Evolutionary conservation across 768 basidiomycete genomes (phyloP), one percentile per base, ranked within the genome.

Genomic region (Amanita phalloides): DNA sequence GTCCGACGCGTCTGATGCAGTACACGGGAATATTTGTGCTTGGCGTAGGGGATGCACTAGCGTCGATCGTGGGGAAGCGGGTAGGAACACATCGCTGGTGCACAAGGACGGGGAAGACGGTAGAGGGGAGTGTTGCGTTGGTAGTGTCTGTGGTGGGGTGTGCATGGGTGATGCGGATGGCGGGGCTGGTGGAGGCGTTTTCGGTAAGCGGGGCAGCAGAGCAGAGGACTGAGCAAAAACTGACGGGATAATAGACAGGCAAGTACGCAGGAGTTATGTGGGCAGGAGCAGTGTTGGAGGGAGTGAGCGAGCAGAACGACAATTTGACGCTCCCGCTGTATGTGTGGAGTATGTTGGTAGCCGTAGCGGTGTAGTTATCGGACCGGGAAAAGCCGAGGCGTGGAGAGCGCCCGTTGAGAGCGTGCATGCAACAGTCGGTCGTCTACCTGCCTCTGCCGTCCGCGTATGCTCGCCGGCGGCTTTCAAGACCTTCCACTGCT

Each of bases 311-410:
- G 62, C 96, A 99, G 69, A 98, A 98, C 67, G 96, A 99, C 68
- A 99, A 99, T 68, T 73, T 99, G 57, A 91, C 90, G 38, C 72
- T 99, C 55, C 95, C 96, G n/a, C 69, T 98, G 66, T 98, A 86
- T 65, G 83, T 94, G 72, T 99, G 93, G 92, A 86, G 88, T 62
- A 73, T 91, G 69, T 71, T 92, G 32, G 82, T 84, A 30, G 67
- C 92, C 46, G 71, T 75, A 32, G 65, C 62, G 28, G 38, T 46
- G 26, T 55, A 51, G 37, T 5, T 38, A 30, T 26, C 13, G 30
- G 49, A 28, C n/a, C 44, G 51, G 44, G 35, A 26, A 33, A 32
- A 25, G 39, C 39, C 39, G 54, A 21, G 50, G 21, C 9, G 30
- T 45, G 20, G 20, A 28, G 50, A 26, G 20, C 39, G 32, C 32